phyloP scores from a whole-genome alignment of 495 filamentous ascomycete species.

The Chaetomidium leptoderma region DNA sequence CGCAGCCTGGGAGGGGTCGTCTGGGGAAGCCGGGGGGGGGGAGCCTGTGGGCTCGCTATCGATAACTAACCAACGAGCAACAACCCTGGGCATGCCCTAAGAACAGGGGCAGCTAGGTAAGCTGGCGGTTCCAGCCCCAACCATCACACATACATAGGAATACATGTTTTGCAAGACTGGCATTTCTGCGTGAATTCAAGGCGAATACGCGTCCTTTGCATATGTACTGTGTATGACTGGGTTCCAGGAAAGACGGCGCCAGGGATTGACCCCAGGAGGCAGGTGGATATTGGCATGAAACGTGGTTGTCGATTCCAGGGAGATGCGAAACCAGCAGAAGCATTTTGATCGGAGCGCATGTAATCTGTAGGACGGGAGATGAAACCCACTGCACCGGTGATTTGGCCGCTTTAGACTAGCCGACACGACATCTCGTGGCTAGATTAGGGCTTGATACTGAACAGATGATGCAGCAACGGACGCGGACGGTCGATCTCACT shows the following conservation, averaged over 20 bases:
- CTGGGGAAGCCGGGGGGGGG: not conserved
- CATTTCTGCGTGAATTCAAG: not conserved
- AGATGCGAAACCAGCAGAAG: slow-evolving; percentile 16
- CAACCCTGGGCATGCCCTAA: not conserved
- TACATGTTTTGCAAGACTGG: too few species aligned
- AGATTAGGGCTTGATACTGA: too few species aligned
- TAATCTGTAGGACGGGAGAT: slow-evolving; percentile 8
- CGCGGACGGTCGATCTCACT: slow-evolving; percentile 24
- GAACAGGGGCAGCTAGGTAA: not conserved
- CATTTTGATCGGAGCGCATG: slow-evolving; percentile 11
- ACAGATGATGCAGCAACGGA: too few species aligned
- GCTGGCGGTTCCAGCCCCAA: too few species aligned
- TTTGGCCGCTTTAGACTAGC: slow-evolving; percentile 11
- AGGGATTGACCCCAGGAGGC: slow-evolving; percentile 2
- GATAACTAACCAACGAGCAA: not conserved
- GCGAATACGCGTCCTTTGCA: slow-evolving; percentile 2
- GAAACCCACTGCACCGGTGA: slow-evolving; percentile 11
- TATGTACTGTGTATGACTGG: not conserved
- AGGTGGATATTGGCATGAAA: slow-evolving; percentile 20
- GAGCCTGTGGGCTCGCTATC: not conserved
- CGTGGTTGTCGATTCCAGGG: slow-evolving; percentile 14
- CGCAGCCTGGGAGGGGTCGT: not conserved
- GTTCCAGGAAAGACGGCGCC: not conserved
- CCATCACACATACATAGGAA: too few species aligned
- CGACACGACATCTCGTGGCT: too few species aligned